Percentiles rank a stretch among this genome's conserved stretches.
Evolutionary conservation across 306 rosid species (phyloP).

Genomic region (Pterocarpus santalinus): DNA sequence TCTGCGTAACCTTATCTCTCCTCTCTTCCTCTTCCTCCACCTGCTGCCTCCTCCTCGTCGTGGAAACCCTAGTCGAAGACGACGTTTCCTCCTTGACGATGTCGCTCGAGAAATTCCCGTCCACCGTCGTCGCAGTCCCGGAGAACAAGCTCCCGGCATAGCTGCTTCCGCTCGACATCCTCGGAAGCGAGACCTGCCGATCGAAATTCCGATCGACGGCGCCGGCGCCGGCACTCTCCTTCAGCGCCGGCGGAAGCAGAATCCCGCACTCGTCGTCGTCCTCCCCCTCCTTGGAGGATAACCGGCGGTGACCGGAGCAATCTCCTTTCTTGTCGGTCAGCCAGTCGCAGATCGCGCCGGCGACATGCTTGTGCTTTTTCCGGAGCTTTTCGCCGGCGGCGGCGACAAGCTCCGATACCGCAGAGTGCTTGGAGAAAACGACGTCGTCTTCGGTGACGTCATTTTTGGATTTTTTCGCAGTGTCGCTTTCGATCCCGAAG

Average conservation of each 20-base stretch:
- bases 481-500: slow-evolving; percentile 59
- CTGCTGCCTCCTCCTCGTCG: slow-evolving; percentile 35
- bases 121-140: slow-evolving; percentile 65
- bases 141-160: slow-evolving; percentile 91
- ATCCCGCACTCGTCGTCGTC: slow-evolving; percentile 47
- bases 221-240: slow-evolving; percentile 43
- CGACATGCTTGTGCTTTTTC: slow-evolving; percentile 52
- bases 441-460: slow-evolving; percentile 31
- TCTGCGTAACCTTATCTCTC: slow-evolving; percentile 53
- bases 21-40: slow-evolving; percentile 40
- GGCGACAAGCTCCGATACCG: slow-evolving; percentile 63
- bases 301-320: slow-evolving; percentile 48
- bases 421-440: slow-evolving; percentile 49
- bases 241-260: slow-evolving; percentile 51
- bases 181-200: slow-evolving; percentile 71
- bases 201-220: slow-evolving; percentile 67
- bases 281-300: slow-evolving; percentile 47
- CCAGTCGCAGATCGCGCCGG: slow-evolving; percentile 70
- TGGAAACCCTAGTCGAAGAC: slow-evolving; percentile 48
- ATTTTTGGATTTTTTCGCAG: slow-evolving; percentile 37
- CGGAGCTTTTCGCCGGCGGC: slow-evolving; percentile 48
- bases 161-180: slow-evolving; percentile 84
- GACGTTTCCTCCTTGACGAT: slow-evolving; percentile 62
- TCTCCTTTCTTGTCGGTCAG: slow-evolving; percentile 59
- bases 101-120: slow-evolving; percentile 66